Evolutionary conservation across 331 rosid species (phyloP).

Genomic region (Quercus lobata): DNA sequence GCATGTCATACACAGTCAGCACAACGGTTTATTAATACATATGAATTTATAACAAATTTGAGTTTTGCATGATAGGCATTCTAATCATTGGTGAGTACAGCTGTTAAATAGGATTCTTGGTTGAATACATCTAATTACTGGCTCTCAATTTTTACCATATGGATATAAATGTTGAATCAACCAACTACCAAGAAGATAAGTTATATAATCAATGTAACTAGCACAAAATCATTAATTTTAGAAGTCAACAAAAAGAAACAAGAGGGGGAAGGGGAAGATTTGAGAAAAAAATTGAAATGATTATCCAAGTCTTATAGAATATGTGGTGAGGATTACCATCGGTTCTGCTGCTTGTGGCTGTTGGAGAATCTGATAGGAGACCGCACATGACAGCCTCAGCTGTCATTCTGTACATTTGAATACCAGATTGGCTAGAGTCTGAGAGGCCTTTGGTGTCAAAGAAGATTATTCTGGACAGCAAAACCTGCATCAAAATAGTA

Average conservation of each 20-base stretch:
- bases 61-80: no score
- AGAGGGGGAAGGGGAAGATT: conserved; percentile 4
- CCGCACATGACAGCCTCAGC: conserved; percentile 97
- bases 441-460: conserved; percentile 55
- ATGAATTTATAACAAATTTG: background rate
- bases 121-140: background rate
- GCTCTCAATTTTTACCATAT: background rate
- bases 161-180: background rate
- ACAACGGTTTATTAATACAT: background rate
- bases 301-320: conserved; percentile 22
- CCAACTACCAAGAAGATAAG: background rate
- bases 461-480: conserved; percentile 83
- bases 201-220: background rate
- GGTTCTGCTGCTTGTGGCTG: conserved; percentile 85
- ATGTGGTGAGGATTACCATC: conserved; percentile 45
- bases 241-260: background rate
- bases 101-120: background rate
- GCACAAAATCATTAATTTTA: background rate
- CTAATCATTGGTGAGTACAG: background rate
- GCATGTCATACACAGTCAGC: background rate
- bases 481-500: conserved; percentile 56
- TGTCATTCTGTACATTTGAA: conserved; percentile 56
- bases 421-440: conserved; percentile 41
- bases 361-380: conserved; percentile 83
- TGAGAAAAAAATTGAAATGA: background rate